Conservation (phyloP, 148 eudicot species). For the Polygonum aviculare region DNA sequence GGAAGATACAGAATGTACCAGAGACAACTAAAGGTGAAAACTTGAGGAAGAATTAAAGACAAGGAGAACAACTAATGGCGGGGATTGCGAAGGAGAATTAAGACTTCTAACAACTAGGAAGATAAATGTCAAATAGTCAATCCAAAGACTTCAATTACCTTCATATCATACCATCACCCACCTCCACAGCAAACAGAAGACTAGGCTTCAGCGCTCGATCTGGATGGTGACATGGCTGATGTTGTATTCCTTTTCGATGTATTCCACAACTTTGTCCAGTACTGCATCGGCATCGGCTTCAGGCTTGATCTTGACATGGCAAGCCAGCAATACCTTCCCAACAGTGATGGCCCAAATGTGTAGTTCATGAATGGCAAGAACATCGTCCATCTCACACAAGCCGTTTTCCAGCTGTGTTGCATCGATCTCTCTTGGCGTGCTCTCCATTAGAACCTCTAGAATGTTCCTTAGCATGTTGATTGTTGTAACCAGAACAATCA, state of each 20-base stretch:
- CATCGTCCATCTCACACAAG: conserved; percentile 33
- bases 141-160: background rate
- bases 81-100: background rate
- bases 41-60: background rate
- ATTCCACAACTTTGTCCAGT: conserved; percentile 27
- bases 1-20: background rate
- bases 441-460: conserved; percentile 47
- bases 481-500: conserved; percentile 35
- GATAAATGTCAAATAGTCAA: background rate
- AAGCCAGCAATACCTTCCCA: conserved; percentile 44
- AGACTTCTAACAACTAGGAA: background rate
- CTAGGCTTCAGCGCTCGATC: conserved; percentile 25
- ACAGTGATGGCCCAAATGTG: conserved; percentile 61
- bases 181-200: background rate
- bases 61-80: background rate
- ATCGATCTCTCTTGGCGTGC: conserved; percentile 45
- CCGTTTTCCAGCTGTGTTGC: conserved; percentile 36
- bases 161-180: background rate
- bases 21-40: background rate
- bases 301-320: conserved; percentile 42
- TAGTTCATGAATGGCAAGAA: conserved; percentile 51
- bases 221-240: conserved; percentile 57
- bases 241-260: conserved; percentile 24
- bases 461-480: conserved; percentile 37
- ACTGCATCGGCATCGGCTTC: conserved; percentile 25